Evolutionary conservation across 768 basidiomycete species (phyloP).

Genomic region (Suillus americanus): DNA sequence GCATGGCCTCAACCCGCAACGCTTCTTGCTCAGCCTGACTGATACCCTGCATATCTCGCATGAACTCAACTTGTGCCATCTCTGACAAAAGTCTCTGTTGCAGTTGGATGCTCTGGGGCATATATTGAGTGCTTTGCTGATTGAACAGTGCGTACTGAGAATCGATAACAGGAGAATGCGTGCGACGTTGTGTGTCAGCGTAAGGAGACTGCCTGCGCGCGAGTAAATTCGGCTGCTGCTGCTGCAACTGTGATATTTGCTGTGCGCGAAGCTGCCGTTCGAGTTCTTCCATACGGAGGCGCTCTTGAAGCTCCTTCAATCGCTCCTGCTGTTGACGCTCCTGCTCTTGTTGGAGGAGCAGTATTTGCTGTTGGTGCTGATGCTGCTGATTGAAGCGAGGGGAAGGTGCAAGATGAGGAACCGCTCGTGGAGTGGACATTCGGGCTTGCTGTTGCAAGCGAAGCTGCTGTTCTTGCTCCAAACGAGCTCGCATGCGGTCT

Average conservation of each 20-base stretch:
- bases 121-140: slow-evolving; percentile 54
- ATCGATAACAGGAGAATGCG: slow-evolving; percentile 42
- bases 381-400: slow-evolving; percentile 78
- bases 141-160: slow-evolving; percentile 40
- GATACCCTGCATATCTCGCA: slow-evolving; percentile 62
- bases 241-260: slow-evolving; percentile 48
- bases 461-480: slow-evolving; percentile 34
- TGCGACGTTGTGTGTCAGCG: slow-evolving; percentile 52
- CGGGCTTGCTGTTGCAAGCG: slow-evolving; percentile 41
- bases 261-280: slow-evolving; percentile 62
- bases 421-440: slow-evolving; percentile 60
- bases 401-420: slow-evolving; percentile 56
- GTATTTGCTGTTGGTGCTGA: slow-evolving; percentile 70
- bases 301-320: slow-evolving; percentile 61
- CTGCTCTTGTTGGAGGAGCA: slow-evolving; percentile 68
- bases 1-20: slow-evolving; percentile 74
- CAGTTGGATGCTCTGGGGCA: slow-evolving; percentile 65
- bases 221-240: slow-evolving; percentile 39
- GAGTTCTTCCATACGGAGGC: slow-evolving; percentile 61
- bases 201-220: slow-evolving; percentile 41
- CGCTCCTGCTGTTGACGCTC: slow-evolving; percentile 58
- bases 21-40: slow-evolving; percentile 67
- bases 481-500: slow-evolving; percentile 9
- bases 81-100: slow-evolving; percentile 79
- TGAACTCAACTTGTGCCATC: slow-evolving; percentile 67